Percentiles rank a stretch among this genome's conserved stretches.
Conservation (phyloP, 2,329 filamentous ascomycete species). For the Corynespora cassiicola region DNA sequence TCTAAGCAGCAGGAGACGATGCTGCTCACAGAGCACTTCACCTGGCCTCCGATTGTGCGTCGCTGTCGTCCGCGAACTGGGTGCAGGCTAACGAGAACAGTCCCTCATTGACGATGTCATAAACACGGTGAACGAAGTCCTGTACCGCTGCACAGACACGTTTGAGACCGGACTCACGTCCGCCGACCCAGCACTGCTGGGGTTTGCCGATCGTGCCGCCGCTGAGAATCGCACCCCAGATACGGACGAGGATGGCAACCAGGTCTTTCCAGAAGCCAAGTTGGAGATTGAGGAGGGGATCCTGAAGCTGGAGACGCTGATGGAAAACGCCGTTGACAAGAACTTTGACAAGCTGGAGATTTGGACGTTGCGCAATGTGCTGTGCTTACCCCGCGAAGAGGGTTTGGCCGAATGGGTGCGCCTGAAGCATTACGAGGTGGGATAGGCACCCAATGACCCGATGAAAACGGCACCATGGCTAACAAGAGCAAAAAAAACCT, state of each 20-base stretch:
- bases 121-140: constrained; percentile 92
- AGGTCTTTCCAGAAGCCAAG: constrained; percentile 57
- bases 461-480: no score
- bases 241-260: constrained; percentile 48
- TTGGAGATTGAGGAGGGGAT: constrained; percentile 84
- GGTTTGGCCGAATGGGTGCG: constrained; percentile 74
- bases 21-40: constrained; percentile 93
- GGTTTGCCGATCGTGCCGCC: constrained; percentile 68
- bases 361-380: constrained; percentile 82
- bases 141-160: constrained; percentile 86
- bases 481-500: not conserved
- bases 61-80: constrained; percentile 5
- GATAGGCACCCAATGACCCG: no score
- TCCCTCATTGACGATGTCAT: constrained; percentile 97
- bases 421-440: constrained; percentile 82
- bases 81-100: no score
- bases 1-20: constrained; percentile 57
- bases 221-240: constrained; percentile 53
- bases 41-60: constrained; percentile 87
- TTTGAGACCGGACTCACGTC: constrained; percentile 82
- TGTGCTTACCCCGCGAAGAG: constrained; percentile 53
- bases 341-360: constrained; percentile 67
- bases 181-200: constrained; percentile 76
- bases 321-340: constrained; percentile 57
- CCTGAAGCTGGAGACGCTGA: constrained; percentile 56